These are phyloP conservation scores for Lepidopterella palustris DNA, from an alignment of 495 filamentous ascomycete genomes.

Conservation along the genomic window DNA sequence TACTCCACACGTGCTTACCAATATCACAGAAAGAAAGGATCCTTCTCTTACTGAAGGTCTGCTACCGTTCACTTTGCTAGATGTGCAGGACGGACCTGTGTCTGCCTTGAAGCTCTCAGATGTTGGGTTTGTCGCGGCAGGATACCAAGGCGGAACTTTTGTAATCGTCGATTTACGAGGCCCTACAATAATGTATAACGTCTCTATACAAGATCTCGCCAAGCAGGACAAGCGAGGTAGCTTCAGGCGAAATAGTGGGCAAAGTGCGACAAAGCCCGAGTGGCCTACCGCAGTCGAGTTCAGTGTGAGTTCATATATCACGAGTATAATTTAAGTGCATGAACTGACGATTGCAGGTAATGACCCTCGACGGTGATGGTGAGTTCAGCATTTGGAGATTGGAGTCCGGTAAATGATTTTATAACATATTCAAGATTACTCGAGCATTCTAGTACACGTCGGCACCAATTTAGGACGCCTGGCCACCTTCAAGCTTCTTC, in stretches of 20 bases:
- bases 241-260: conserved; percentile 49
- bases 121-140: conserved; percentile 83
- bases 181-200: conserved; percentile 75
- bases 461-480: conserved; percentile 80
- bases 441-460: conserved; percentile 85
- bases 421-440: conserved; percentile 55
- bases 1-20: conserved; percentile 55
- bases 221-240: conserved; percentile 65
- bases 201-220: conserved; percentile 56
- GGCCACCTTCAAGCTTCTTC: conserved; percentile 83
- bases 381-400: conserved; percentile 2
- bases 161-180: conserved; percentile 81
- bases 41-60: conserved; percentile 75
- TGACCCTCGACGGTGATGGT: conserved; percentile 86
- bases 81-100: conserved; percentile 73
- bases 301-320: conserved; percentile 43
- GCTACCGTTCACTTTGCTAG: conserved; percentile 69
- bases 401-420: too few relatives aligned
- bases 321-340: neutral
- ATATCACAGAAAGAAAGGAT: conserved; percentile 68
- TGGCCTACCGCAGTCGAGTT: conserved; percentile 79
- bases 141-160: conserved; percentile 72
- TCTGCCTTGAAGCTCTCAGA: conserved; percentile 75
- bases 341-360: conserved; percentile 37
- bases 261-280: conserved; percentile 49